These are phyloP conservation scores for maize (Zea mays) DNA, from an alignment of 176 grass and related monocot species.

Conservation along the genomic window Zm-B73-REFERENCE-NAM-5.0 NC_050097.1:140250501-140251000, in stretches of 20 bases:
- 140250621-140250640: background rate
- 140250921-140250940: conserved; percentile 58
- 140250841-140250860: conserved; percentile 48
- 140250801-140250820: conserved; percentile 43
- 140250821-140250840: conserved; percentile 20
- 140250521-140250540: too few relatives aligned
- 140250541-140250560: too few relatives aligned
- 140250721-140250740: background rate
- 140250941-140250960: conserved; percentile 50
- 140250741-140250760: conserved; percentile 22
- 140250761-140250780: background rate
- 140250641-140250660: background rate
- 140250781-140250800: conserved; percentile 38
- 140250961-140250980: conserved; percentile 38
- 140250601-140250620: background rate
- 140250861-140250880: conserved; percentile 58
- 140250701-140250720: background rate
- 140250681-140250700: background rate
- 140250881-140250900: conserved; percentile 38
- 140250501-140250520: too few relatives aligned
- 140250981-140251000: conserved; percentile 61
- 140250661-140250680: background rate
- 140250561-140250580: too few relatives aligned
- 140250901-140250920: conserved; percentile 62
- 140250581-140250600: too few relatives aligned